Evolutionary conservation across 371 early-diverging fungal genomes (phyloP).

Genomic region (Apophysomyces sp.): DNA sequence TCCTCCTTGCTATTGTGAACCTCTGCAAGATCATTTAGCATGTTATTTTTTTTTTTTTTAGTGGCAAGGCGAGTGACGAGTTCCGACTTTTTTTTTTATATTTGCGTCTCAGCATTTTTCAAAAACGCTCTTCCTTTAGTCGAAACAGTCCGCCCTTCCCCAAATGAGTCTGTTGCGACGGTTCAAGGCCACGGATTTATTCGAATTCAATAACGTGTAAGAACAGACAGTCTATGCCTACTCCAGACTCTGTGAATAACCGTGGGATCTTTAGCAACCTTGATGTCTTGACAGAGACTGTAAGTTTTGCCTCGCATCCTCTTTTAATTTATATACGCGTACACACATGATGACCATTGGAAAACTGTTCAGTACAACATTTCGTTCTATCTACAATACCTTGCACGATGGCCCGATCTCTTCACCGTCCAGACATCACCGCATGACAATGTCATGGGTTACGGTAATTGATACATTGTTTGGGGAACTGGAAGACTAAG

Average conservation of each 20-base stretch:
- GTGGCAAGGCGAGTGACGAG: too few species aligned
- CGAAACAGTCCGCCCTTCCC: neutral
- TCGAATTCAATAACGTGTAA: slow-evolving; percentile 88
- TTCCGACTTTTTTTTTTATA: too few species aligned
- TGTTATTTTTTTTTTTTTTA: too few species aligned
- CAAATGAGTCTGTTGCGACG: slow-evolving; percentile 49
- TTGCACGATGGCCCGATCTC: slow-evolving; percentile 94
- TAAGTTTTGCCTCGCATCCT: slow-evolving; percentile 28
- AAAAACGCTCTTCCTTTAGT: too few species aligned
- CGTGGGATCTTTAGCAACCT: slow-evolving; percentile 81
- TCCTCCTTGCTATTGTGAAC: too few species aligned
- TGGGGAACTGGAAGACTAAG: neutral
- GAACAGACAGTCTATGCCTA: neutral
- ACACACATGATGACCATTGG: too few species aligned
- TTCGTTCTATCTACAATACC: slow-evolving; percentile 89
- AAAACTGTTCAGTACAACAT: slow-evolving; percentile 80
- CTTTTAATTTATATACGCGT: neutral
- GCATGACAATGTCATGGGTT: slow-evolving; percentile 78
- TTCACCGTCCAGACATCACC: slow-evolving; percentile 84
- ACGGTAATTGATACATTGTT: slow-evolving; percentile 51
- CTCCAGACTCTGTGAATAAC: too few species aligned
- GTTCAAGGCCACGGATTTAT: slow-evolving; percentile 80
- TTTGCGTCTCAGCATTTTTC: too few species aligned
- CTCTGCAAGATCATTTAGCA: too few species aligned
- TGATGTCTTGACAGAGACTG: slow-evolving; percentile 88